These are phyloP conservation scores for Phialophora macrospora DNA, from an alignment of 2,329 filamentous ascomycete genomes.

Conservation along the genomic window DNA sequence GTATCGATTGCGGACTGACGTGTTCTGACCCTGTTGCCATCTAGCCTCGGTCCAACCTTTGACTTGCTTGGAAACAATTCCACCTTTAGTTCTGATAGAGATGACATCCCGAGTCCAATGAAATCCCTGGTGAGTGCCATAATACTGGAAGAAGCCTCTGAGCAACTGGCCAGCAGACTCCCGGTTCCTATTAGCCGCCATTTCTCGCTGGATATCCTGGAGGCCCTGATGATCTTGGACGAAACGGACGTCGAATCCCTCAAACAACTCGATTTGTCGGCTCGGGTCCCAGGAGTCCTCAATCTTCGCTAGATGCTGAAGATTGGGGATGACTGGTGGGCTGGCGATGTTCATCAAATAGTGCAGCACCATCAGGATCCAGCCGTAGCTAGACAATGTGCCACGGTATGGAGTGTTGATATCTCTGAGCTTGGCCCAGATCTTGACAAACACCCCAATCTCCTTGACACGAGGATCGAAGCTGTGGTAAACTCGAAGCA, in stretches of 20 bases:
- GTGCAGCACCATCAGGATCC: constrained; percentile 89
- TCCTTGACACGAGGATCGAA: constrained; percentile 77
- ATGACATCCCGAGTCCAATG: constrained; percentile 81
- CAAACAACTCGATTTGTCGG: constrained; percentile 52
- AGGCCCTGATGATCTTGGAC: constrained; percentile 78
- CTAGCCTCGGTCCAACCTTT: constrained; percentile 89
- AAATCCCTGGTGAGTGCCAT: constrained; percentile 64
- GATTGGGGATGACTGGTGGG: constrained; percentile 82
- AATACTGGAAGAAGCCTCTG: constrained; percentile 87
- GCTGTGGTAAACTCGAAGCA: constrained; percentile 81
- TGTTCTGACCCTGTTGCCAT: constrained; percentile 59
- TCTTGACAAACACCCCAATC: constrained; percentile 84
- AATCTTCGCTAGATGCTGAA: constrained; percentile 48
- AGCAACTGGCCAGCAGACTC: constrained; percentile 74
- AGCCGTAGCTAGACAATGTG: constrained; percentile 87
- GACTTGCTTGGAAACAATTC: constrained; percentile 71
- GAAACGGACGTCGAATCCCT: constrained; percentile 75
- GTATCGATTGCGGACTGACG: constrained; percentile 78
- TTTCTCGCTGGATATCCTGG: constrained; percentile 58
- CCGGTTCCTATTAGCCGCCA: constrained; percentile 66
- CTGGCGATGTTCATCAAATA: constrained; percentile 81
- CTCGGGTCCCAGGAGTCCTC: constrained; percentile 52
- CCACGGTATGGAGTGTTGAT: constrained; percentile 88
- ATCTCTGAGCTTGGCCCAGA: constrained; percentile 83
- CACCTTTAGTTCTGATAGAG: constrained; percentile 73